These are phyloP conservation scores for Penicillium cataractarum DNA, from an alignment of 495 filamentous ascomycete species.

Conservation along the genomic window DNA sequence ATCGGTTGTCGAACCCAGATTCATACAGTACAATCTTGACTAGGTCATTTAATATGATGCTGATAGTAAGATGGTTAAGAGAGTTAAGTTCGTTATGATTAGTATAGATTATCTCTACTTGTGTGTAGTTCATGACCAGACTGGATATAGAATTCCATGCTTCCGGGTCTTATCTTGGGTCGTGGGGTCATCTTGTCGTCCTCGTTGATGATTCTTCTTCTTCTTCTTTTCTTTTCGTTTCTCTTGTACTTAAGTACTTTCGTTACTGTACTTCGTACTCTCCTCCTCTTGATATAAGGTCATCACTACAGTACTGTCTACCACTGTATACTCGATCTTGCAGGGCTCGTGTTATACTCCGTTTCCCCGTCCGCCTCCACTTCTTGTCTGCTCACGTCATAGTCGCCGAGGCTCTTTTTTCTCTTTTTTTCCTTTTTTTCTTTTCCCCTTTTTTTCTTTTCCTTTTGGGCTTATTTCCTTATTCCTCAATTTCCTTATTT, in stretches of 20 bases:
- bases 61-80: too few species aligned
- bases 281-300: too few species aligned
- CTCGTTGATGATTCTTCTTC: not conserved
- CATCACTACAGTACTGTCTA: too few species aligned
- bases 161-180: slow-evolving; percentile 3
- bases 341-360: slow-evolving; percentile 3
- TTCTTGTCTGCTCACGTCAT: slow-evolving; percentile 40
- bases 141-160: not conserved
- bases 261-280: not conserved
- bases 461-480: slow-evolving; percentile 8
- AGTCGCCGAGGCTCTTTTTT: slow-evolving; percentile 35
- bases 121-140: too few species aligned
- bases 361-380: slow-evolving; percentile 6
- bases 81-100: too few species aligned
- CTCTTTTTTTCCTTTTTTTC: slow-evolving; percentile 21
- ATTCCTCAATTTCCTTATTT: slow-evolving; percentile 12
- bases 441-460: slow-evolving; percentile 17
- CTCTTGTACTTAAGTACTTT: too few species aligned
- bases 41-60: too few species aligned
- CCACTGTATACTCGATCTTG: too few species aligned
- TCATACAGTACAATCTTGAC: not conserved
- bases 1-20: not conserved
- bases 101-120: too few species aligned
- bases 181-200: slow-evolving; percentile 1
- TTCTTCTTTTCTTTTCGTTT: not conserved